phyloP scores from a whole-genome alignment of 2,329 filamentous ascomycete species.

The Trichophyton mentagrophytes region DNA sequence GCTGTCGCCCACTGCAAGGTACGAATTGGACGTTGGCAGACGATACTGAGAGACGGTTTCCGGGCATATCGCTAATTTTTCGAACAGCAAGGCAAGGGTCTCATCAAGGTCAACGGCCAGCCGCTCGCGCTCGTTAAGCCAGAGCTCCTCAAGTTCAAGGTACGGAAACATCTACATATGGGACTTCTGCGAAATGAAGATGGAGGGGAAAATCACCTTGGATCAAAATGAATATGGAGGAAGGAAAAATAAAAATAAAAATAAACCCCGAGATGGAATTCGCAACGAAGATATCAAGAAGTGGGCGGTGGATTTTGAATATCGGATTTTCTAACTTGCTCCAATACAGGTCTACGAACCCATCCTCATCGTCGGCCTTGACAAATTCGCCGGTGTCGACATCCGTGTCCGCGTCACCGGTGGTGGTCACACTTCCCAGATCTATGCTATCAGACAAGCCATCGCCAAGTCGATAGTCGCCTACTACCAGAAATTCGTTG shows the following conservation, averaged over 20 bases:
- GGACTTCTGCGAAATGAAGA: not conserved
- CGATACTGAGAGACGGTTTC: not conserved
- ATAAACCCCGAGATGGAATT: not conserved
- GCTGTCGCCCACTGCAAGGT: constrained; percentile 90
- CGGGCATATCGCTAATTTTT: constrained; percentile 2
- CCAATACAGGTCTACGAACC: constrained; percentile 79
- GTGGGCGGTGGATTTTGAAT: not conserved
- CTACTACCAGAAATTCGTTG: constrained; percentile 99
- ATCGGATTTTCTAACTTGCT: not conserved
- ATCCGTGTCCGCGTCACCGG: constrained; percentile 93
- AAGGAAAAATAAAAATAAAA: not conserved
- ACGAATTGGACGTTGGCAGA: constrained; percentile 25
- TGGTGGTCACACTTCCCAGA: constrained; percentile 94
- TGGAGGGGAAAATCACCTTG: not conserved
- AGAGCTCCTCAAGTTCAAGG: constrained; percentile 95
- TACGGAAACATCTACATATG: constrained; percentile 29
- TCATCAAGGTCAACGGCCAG: constrained; percentile 98
- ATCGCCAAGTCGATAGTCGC: constrained; percentile 95
- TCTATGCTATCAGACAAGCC: constrained; percentile 97
- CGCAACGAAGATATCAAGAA: not conserved
- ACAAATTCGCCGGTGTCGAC: constrained; percentile 94
- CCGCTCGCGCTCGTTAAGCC: constrained; percentile 89
- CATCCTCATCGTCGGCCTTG: constrained; percentile 87
- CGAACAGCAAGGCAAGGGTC: constrained; percentile 61
- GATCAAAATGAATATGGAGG: not conserved